Base-by-base conservation (phyloP, 192 early-diverging fungal genomes). In the Bifiguratus adelaidae region DNA sequence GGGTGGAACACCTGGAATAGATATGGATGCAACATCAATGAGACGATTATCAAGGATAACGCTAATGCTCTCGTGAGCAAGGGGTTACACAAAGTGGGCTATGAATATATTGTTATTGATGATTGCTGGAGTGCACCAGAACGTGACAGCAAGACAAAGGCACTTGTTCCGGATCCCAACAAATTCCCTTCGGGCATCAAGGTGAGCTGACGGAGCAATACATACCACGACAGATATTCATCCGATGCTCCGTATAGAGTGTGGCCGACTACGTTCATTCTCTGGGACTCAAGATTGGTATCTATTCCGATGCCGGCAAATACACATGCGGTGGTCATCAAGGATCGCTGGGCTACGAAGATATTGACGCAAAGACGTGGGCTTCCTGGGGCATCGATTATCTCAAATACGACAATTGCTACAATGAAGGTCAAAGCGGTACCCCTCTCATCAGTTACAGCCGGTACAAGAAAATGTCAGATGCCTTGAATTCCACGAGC, bases 341-440 rank as follows among this genome's bases (percentile, higher is more conserved):
- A 6, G 79, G 76, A 4, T 68, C 61, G 0, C 56, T 69, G 23
- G 48, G 61, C 20, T 56, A 65, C 38, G 77, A 75, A 41, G 34
- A 54, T 0, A 27, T 48, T 21, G 79, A 81, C 50, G 70, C 75
- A 7, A 37, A 41, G 15, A 57, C 47, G 22, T 79, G 64, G 56
- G 70, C 74, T 7, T 23, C 29, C 4, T 79, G 76, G 79, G 72
- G 53, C 18, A 57, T 81, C 18, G 79, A 81, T 53, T 80, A 67
- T 56, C 50, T 78, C 7, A 81, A 81, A 44, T 63, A 76, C 35
- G 79, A 81, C 36, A 79, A 77, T 30, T 81, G 78, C 48, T 56
- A 61, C 33, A 51, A 64, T 30, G 40, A 74, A 49, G 53, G 68
- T 45, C 30, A 44, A 1, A 61, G 50, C 24, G 63, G 54, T 13